A percentile compares a stretch with the other conserved stretches of the same genome.
Evolutionary conservation across 2,329 filamentous ascomycete species (phyloP).

Genomic region (Nannizzia gypsea): DNA sequence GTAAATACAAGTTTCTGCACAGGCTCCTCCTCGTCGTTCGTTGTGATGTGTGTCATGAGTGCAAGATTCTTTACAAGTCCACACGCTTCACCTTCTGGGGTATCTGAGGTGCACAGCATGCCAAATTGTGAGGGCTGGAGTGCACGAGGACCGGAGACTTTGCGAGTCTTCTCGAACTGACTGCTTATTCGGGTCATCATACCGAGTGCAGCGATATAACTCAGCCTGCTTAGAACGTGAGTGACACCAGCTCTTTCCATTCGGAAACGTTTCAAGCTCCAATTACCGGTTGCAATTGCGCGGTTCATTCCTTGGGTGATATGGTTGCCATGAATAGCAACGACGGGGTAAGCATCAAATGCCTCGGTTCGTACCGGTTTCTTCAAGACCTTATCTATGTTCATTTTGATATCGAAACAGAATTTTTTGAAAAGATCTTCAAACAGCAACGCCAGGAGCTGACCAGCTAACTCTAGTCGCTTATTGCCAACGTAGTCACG

Average conservation of each 20-base stretch:
- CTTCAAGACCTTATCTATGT: slow-evolving; percentile 89
- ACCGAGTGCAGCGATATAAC: slow-evolving; percentile 89
- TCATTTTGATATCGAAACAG: slow-evolving; percentile 75
- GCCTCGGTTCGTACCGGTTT: slow-evolving; percentile 82
- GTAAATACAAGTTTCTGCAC: slow-evolving; percentile 78
- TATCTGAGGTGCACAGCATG: slow-evolving; percentile 95
- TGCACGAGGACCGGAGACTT: slow-evolving; percentile 89
- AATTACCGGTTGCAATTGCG: slow-evolving; percentile 94
- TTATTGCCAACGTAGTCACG: slow-evolving; percentile 98
- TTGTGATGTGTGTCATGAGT: slow-evolving; percentile 98
- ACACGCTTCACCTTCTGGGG: slow-evolving; percentile 95
- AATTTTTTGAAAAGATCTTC: slow-evolving; percentile 98
- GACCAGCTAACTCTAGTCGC: slow-evolving; percentile 83
- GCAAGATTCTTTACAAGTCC: slow-evolving; percentile 96
- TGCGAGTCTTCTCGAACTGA: slow-evolving; percentile 97
- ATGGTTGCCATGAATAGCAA: slow-evolving; percentile 70
- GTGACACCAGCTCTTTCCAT: slow-evolving; percentile 98
- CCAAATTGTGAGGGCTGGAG: slow-evolving; percentile 96
- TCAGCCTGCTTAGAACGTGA: slow-evolving; percentile 86
- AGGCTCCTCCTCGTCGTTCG: slow-evolving; percentile 84
- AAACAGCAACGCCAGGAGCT: slow-evolving; percentile 84
- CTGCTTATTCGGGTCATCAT: slow-evolving; percentile 99
- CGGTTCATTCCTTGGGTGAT: slow-evolving; percentile 92
- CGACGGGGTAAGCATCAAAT: slow-evolving; percentile 75
- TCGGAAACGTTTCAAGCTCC: slow-evolving; percentile 94